Evolutionary conservation across 2,329 filamentous ascomycete species (phyloP), one percentile per base, ranked within the genome.

Genomic region (Ceratocystis variospora): DNA sequence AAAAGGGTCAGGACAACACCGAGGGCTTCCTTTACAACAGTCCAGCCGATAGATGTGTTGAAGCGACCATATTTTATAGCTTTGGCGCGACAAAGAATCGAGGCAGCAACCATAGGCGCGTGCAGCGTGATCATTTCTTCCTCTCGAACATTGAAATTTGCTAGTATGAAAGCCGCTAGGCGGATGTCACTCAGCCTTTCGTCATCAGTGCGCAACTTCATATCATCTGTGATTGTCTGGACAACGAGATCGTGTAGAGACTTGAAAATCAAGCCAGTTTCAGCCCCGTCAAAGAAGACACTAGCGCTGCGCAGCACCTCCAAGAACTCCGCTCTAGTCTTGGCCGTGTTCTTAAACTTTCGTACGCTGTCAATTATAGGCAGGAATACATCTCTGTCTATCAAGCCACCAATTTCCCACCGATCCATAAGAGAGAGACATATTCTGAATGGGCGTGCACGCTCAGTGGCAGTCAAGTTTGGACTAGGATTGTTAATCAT

Each of bases 391-490:
- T 90, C 87, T 0, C 92, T 89, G 1, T 97, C 87, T 61, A 99
- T 86, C 19, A 93, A 80, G 1, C 90, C 90, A 37, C 94, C 94
- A 70, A 99, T 93, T 74, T 99, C 94, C 92, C 91, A 97, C 67
- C 92, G 86, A 76, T 99, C 94, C 94, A 99, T 97, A 64, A 99
- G 79, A 17, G 95, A 96, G 1, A 97, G 81, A 72, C 91, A 95
- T 69, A 97, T 90, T 66, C 92, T 86, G 73, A 96, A 96, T 0
- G 94, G 93, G 48, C 86, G 86, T 22, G 91, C 90, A 73, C 86
- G 82, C 72, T 95, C 90, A 0, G 81, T 75, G 17, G 65, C 25
- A 8, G 64, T 66, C 17, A 68, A 22, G 31, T 68, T 53, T 19
- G 44, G 31, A 55, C 59, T 55, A 0, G 88, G 82, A 19, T 80